Evolutionary conservation across 306 rosid genomes (phyloP), one percentile per base, ranked within the genome.

Genomic region (Mimosa bimucronata): DNA sequence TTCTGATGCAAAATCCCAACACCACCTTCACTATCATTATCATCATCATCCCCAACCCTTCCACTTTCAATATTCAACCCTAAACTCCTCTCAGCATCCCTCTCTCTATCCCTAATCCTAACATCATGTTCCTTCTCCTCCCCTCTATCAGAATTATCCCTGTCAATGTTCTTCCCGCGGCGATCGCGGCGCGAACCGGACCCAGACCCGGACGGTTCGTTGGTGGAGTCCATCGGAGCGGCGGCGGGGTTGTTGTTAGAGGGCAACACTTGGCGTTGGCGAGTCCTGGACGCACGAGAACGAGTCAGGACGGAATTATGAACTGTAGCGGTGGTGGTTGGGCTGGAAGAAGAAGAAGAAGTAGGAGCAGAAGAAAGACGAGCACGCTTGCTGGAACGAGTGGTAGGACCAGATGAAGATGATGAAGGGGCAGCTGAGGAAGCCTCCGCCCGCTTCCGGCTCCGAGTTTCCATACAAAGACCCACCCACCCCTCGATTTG

Each of bases 401-500:
- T 92, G 78, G 89, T 80, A 21, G 97, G 93, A 89, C 88, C 91
- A 7, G 98, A 86, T 28, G 96, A 89, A 2, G 92, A 88, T 13
- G 99, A 88, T 85, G 97, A 93, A 87, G 98, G 99, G 98, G 98
- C 99, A 80, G 99, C 91, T 96, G 98, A 96, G 94, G 98, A 90
- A 87, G 97, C 99, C 99, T 96, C 99, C 97, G 97, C 98, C 99
- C 98, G 97, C 98, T 96, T 96, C 87, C 97, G 98, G 92, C 99
- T 96, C 77, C 99, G 99, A 93, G 99, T 96, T 96, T 96, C 99
- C 99, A 96, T 96, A 96, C 99, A 96, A 96, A 84, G 92, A 90
- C 96, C 89, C 71, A 86, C 87, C 88, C 94, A 90, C 93, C 99
- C 97, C 86, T 82, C 83, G 80, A 86, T 85, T 80, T 68, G 88